Evolutionary conservation across 2,329 filamentous ascomycete genomes (phyloP), one percentile per base, ranked within the genome.

Genomic region (Paramyrothecium sp.): DNA sequence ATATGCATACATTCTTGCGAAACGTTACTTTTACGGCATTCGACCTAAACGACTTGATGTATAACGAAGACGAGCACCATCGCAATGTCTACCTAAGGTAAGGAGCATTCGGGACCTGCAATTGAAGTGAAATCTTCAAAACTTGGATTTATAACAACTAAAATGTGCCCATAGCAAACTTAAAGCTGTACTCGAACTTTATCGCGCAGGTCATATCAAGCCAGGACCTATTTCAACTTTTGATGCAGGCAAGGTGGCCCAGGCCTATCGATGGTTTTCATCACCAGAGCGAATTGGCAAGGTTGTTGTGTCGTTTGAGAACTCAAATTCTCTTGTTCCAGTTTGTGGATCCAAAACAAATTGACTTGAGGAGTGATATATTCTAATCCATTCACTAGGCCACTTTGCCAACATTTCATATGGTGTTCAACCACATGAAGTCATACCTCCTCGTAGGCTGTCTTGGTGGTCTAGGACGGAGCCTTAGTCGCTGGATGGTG

Each of bases 1-100:
- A 80, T 50, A 63, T 77, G 5, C 65, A 63, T 3, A 68, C 70
- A 38, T 77, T 77, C 50, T 62, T 67, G 12, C 56, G 67, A 3
- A 75, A 69, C 34, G 63, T 70, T 12, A 68, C 65, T 2, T 75
- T 75, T 55, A 54, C 55, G 8, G 56, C 61, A 17, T 59, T 64
- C 46, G 60, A 63, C 23, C 38, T 62, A 11, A 26, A 19, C 5
- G 51, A 59, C 19, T 38, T 61, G 21, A 59, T 54, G n/a, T n/a
- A n/a, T n/a, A n/a, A n/a, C n/a, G n/a, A n/a, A 17, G 22, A 52
- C 16, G 10, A 8, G 33, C 10, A 8, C 33, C 16, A 38, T 16
- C 33, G 16, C 16, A 10, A 38, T 38, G 10, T 38, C 16, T 38
- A 16, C 16, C 16, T 16, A 8, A 38, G 33, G 33, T 38, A 10